Percentiles rank a stretch among this genome's conserved stretches.
Conservation (phyloP, 768 basidiomycete species). For the Pisolithus microcarpus region DNA sequence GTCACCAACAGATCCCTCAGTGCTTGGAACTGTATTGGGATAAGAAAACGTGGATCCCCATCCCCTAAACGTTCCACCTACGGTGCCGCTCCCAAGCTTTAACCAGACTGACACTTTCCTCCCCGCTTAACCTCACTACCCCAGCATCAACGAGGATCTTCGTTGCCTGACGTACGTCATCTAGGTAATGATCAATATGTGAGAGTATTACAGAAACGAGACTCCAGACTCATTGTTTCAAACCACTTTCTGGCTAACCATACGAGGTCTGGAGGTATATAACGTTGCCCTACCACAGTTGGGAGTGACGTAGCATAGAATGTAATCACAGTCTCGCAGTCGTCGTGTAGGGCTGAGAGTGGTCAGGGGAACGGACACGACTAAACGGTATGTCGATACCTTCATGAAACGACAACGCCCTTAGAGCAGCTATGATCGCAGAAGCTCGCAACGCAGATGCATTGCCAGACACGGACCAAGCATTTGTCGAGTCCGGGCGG, state of each 20-base stretch:
- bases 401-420: slow-evolving; percentile 67
- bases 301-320: slow-evolving; percentile 76
- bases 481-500: slow-evolving; percentile 29
- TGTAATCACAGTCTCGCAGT: slow-evolving; percentile 64
- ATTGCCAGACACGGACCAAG: slow-evolving; percentile 69
- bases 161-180: slow-evolving; percentile 71
- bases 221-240: slow-evolving; percentile 51
- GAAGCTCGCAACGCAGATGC: slow-evolving; percentile 67
- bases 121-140: slow-evolving; percentile 59
- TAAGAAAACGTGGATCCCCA: slow-evolving; percentile 6
- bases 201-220: neutral
- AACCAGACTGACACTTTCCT: slow-evolving; percentile 50
- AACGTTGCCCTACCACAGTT: slow-evolving; percentile 50
- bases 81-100: slow-evolving; percentile 61
- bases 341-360: slow-evolving; percentile 54
- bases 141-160: slow-evolving; percentile 73
- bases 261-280: slow-evolving; percentile 61
- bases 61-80: slow-evolving; percentile 26
- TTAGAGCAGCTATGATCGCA: slow-evolving; percentile 58
- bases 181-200: slow-evolving; percentile 29
- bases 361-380: neutral
- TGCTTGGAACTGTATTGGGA: slow-evolving; percentile 44
- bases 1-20: slow-evolving; percentile 44
- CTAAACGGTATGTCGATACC: slow-evolving; percentile 33
- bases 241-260: slow-evolving; percentile 75